Evolutionary conservation across 495 filamentous ascomycete species (phyloP).

Genomic region (Podospora australis): DNA sequence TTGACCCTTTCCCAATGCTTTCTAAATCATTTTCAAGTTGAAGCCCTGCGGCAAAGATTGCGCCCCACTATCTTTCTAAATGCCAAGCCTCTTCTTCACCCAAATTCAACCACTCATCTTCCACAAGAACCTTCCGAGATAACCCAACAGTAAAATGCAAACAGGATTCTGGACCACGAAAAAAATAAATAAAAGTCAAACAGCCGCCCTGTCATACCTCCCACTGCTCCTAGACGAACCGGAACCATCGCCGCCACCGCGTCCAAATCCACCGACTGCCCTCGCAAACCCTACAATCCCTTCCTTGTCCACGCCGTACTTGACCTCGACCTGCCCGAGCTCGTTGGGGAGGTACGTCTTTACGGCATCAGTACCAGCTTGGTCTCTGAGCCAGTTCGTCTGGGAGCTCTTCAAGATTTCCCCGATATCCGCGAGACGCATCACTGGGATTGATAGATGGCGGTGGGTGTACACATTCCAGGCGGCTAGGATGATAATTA

Average conservation of each 20-base stretch:
- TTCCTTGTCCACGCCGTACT: constrained; percentile 17
- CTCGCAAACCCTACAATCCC: constrained; percentile 18
- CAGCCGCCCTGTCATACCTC: too few relatives aligned
- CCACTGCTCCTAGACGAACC: too few relatives aligned
- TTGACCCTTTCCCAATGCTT: too few relatives aligned
- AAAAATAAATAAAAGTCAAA: too few relatives aligned
- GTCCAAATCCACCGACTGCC: neutral
- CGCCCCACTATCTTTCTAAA: too few relatives aligned
- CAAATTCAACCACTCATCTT: too few relatives aligned
- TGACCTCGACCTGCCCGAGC: constrained; percentile 14
- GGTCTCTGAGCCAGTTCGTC: constrained; percentile 18
- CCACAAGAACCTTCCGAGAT: too few relatives aligned
- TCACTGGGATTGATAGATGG: constrained; percentile 18
- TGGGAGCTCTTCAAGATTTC: constrained; percentile 26
- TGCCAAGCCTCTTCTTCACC: too few relatives aligned
- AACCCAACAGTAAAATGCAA: too few relatives aligned
- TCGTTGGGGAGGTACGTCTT: constrained; percentile 21
- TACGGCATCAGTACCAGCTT: constrained; percentile 18
- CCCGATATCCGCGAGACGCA: constrained; percentile 11
- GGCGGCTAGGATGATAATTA: constrained; percentile 1
- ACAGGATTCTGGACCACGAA: too few relatives aligned
- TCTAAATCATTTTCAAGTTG: too few relatives aligned
- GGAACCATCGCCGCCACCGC: neutral
- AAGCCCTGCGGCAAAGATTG: too few relatives aligned
- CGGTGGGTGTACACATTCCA: constrained; percentile 11